These are phyloP conservation scores for Rosa persica DNA, from an alignment of 306 rosid genomes.

Conservation along the genomic window DNA sequence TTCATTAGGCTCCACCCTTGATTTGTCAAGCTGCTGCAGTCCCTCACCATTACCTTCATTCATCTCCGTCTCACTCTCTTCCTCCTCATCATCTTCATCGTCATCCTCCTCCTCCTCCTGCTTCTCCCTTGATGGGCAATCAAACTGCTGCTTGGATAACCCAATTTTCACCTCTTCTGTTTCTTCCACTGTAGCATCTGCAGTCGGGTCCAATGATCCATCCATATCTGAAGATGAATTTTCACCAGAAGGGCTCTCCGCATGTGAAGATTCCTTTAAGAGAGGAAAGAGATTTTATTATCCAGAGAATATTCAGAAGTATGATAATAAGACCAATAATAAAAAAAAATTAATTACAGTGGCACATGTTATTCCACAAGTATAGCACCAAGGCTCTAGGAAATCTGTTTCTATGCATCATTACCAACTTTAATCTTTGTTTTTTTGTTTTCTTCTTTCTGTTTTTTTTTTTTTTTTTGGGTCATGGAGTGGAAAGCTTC, in stretches of 20 bases:
- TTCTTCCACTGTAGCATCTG: constrained; percentile 51
- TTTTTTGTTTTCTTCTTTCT: not conserved
- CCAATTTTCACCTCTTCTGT: constrained; percentile 48
- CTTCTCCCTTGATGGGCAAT: constrained; percentile 47
- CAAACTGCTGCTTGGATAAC: constrained; percentile 43
- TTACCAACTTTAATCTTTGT: not conserved
- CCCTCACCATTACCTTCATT: constrained; percentile 43
- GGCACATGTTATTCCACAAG: not conserved
- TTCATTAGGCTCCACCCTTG: constrained; percentile 22
- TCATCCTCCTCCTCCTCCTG: constrained; percentile 39
- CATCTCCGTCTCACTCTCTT: constrained; percentile 52
- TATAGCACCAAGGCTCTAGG: not conserved
- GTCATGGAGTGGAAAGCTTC: not conserved
- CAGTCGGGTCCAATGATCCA: constrained; percentile 54
- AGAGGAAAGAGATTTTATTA: not conserved
- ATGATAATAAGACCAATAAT: not conserved
- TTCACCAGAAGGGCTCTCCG: constrained; percentile 65
- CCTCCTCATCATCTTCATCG: constrained; percentile 54
- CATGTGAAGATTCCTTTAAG: constrained; percentile 55
- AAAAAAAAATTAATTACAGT: not conserved
- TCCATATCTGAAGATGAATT: constrained; percentile 76
- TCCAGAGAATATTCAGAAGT: constrained; percentile 17
- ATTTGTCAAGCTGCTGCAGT: constrained; percentile 44
- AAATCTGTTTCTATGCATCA: not conserved
- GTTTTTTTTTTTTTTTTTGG: not conserved